These are phyloP conservation scores for Verticillium tricorpus DNA, from an alignment of 2,329 filamentous ascomycete genomes.

Conservation along the genomic window DNA sequence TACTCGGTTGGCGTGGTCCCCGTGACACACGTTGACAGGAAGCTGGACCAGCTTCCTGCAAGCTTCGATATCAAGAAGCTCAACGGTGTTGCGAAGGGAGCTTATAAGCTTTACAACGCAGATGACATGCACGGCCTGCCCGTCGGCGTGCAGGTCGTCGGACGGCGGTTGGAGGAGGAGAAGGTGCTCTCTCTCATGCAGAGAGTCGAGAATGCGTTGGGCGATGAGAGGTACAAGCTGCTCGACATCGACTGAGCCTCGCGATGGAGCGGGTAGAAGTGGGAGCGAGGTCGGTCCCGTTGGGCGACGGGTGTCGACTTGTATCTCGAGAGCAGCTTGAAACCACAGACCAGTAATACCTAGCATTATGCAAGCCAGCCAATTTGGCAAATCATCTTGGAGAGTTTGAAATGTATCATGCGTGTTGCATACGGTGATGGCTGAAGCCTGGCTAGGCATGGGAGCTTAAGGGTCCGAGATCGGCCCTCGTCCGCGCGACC, in stretches of 20 bases:
- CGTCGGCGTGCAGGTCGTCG: constrained; percentile 80
- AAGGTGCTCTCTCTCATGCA: constrained; percentile 81
- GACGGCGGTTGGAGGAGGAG: constrained; percentile 76
- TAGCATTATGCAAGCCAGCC: not conserved
- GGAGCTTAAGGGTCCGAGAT: constrained; percentile 11
- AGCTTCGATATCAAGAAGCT: constrained; percentile 58
- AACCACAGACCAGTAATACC: not conserved
- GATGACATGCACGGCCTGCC: constrained; percentile 81
- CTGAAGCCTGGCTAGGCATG: not conserved
- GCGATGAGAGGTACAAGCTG: constrained; percentile 46
- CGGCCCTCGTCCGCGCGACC: constrained; percentile 4
- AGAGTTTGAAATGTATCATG: not conserved
- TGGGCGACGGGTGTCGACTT: not conserved
- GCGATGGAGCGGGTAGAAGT: not conserved
- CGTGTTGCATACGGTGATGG: not conserved
- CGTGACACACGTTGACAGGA: constrained; percentile 75
- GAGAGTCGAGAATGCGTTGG: constrained; percentile 70
- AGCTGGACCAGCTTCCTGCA: constrained; percentile 59
- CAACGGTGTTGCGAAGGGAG: constrained; percentile 76
- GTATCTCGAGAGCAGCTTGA: not conserved
- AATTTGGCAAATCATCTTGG: not conserved
- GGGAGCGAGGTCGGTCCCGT: not conserved
- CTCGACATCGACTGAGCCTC: constrained; percentile 40
- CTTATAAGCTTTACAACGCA: constrained; percentile 82
- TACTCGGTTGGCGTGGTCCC: constrained; percentile 81